Evolutionary conservation across 1,284 basidiomycete genomes (phyloP).

Genomic region (Apiotrichum brassicae): DNA sequence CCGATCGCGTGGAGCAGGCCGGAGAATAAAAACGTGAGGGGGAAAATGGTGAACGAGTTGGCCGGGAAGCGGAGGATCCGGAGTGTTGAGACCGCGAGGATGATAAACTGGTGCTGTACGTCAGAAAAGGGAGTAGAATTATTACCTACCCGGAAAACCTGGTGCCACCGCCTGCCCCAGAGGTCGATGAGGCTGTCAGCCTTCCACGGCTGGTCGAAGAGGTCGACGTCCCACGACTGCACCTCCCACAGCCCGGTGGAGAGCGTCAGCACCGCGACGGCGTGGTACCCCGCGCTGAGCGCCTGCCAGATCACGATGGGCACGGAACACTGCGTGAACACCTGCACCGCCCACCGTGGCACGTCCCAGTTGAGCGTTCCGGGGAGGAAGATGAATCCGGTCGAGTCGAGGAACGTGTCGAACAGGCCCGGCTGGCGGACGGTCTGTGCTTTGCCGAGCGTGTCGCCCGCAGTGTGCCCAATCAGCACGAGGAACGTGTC

Average conservation of each 20-base stretch:
- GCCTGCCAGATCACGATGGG: slow-evolving; percentile 26
- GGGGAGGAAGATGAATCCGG: slow-evolving; percentile 27
- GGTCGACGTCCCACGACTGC: slow-evolving; percentile 36
- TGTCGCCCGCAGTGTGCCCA: slow-evolving; percentile 19
- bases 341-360: slow-evolving; percentile 15
- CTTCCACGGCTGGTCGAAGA: slow-evolving; percentile 36
- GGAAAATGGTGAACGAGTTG: slow-evolving; percentile 22
- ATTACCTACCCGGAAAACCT: slow-evolving; percentile 37
- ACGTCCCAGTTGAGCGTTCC: slow-evolving; percentile 10
- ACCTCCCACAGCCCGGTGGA: slow-evolving; percentile 24
- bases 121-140: background rate
- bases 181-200: slow-evolving; percentile 41
- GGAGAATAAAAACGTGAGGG: slow-evolving; percentile 37
- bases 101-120: slow-evolving; percentile 37
- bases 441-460: slow-evolving; percentile 12
- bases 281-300: slow-evolving; percentile 37
- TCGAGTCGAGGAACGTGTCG: slow-evolving; percentile 13
- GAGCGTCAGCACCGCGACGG: slow-evolving; percentile 21
- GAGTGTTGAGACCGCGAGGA: slow-evolving; percentile 28
- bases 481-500: slow-evolving; percentile 31
- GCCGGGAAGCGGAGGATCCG: slow-evolving; percentile 19
- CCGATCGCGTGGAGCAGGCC: slow-evolving; percentile 40
- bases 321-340: slow-evolving; percentile 22
- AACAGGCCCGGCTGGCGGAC: background rate
- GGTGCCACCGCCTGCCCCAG: slow-evolving; percentile 47